Base-by-base conservation (phyloP, 73 alveolate species). In the Urostyla sp. region DNA sequence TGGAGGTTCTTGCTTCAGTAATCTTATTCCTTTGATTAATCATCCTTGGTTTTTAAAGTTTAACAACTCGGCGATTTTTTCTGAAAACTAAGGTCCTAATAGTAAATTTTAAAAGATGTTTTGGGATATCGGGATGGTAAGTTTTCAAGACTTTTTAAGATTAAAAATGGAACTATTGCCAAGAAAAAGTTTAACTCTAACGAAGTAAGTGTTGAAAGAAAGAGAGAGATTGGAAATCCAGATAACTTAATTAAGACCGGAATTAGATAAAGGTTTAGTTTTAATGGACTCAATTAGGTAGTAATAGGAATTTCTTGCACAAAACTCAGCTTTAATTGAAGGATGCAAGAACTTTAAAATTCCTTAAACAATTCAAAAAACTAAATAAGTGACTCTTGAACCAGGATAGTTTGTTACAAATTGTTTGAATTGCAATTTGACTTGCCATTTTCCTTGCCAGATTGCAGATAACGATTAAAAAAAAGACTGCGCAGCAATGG, bases 21-120 rank as follows among this genome's bases (percentile, higher is more conserved):
- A 55, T 11, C 10, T 58, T 28, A 58, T 55, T 10, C 0, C 36
- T 16, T 18, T 32, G 23, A 61, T 67, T 20, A 30, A 75, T 45
- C 40, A 75, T 4, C 82, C 87, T 15, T 58, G 63, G 63, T 75
- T 40, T 66, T 31, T 75, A 5, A 30, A 75, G 73, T 57, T 75
- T 27, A 75, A 75, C 18, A 75, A 51, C 21, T 75, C 87, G 0
- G 87, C 87, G 7, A 13, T 50, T 13, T 50, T 13, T 3, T 75
- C 16, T 10, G 26, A 28, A 10, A 32, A 32, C 26, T 7, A 24
- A 13, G 15, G 23, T 16, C 10, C 8, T 7, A 11, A 11, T 57
- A 18, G 7, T 6, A 57, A 15, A 18, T 6, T 51, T 10, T 11
- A 10, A 11, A 51, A 57, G 7, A 13, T 57, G 50, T 57, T 16